Conservation (phyloP, 1,139 yeast genomes). For the Blastobotrys elegans region DNA sequence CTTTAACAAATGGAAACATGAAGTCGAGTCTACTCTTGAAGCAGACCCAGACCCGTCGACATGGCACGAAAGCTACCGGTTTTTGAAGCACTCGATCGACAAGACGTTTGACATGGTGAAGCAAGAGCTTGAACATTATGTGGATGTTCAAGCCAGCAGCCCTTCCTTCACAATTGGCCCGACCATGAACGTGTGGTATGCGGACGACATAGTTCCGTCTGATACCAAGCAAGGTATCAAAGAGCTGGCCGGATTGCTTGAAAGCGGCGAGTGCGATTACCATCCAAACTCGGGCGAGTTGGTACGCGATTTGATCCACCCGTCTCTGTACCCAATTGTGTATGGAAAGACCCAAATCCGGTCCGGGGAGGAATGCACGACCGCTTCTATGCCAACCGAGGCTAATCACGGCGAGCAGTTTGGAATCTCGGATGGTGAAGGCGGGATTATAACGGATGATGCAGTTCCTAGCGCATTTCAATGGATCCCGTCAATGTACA, state of each 20-base stretch:
- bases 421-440: not conserved
- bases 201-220: not conserved
- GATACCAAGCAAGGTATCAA: not conserved
- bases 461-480: slow-evolving; percentile 22
- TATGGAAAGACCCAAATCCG: not conserved
- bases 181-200: not conserved
- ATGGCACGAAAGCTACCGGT: not conserved
- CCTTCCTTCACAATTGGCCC: no score
- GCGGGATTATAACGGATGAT: not conserved
- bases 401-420: not conserved
- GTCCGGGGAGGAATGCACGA: not conserved
- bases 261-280: slow-evolving; percentile 28
- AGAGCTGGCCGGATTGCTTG: not conserved
- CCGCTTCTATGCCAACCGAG: not conserved
- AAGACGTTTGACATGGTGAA: slow-evolving; percentile 1
- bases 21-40: not conserved
- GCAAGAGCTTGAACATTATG: slow-evolving; percentile 1
- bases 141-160: not conserved
- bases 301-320: slow-evolving; percentile 43
- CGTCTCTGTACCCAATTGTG: slow-evolving; percentile 39
- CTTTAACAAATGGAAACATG: slow-evolving; percentile 8
- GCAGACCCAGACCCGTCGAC: not conserved
- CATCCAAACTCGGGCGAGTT: slow-evolving; percentile 34
- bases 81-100: not conserved
- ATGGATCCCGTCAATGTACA: slow-evolving; percentile 25